phyloP scores from a whole-genome alignment of 2,329 filamentous ascomycete species.

The Arachnomyces sp. region DNA sequence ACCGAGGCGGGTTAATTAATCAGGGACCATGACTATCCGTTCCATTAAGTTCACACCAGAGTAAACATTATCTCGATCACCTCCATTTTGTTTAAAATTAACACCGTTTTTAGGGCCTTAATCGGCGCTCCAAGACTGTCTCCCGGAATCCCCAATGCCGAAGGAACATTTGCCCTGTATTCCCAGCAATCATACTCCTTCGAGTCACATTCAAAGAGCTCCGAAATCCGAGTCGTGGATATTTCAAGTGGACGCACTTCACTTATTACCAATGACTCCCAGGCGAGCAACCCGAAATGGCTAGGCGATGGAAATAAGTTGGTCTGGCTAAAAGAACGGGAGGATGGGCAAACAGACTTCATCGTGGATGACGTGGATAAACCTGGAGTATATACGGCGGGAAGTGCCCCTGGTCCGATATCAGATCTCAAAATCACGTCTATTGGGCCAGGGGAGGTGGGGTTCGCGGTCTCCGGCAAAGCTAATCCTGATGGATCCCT shows the following conservation, averaged over 20 bases:
- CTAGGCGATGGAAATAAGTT: slow-evolving; percentile 35
- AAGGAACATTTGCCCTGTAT: slow-evolving; percentile 40
- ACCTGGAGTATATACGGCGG: slow-evolving; percentile 32
- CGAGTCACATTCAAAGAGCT: slow-evolving; percentile 39
- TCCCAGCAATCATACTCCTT: slow-evolving; percentile 44
- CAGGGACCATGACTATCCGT: slow-evolving; percentile 31
- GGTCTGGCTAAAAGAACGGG: slow-evolving; percentile 38
- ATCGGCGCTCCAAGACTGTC: slow-evolving; percentile 40
- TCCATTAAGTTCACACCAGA: slow-evolving; percentile 35
- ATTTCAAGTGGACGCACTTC: slow-evolving; percentile 32
- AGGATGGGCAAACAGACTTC: slow-evolving; percentile 40
- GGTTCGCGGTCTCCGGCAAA: slow-evolving; percentile 40
- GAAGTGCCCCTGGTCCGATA: slow-evolving; percentile 38
- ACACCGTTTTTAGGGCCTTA: slow-evolving; percentile 30
- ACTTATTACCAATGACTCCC: slow-evolving; percentile 36
- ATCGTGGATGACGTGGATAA: slow-evolving; percentile 35
- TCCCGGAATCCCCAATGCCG: slow-evolving; percentile 35
- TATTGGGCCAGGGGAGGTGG: slow-evolving; percentile 35
- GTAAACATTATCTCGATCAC: slow-evolving; percentile 18
- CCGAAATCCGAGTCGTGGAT: slow-evolving; percentile 39
- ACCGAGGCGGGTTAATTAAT: too few species aligned
- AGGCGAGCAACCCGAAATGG: slow-evolving; percentile 40
- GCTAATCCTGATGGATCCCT: slow-evolving; percentile 40
- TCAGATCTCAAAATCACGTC: slow-evolving; percentile 38
- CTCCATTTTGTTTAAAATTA: slow-evolving; percentile 1